Evolutionary conservation across 1,284 basidiomycete genomes (phyloP), one percentile per base, ranked within the genome.

Genomic region (Apiotrichum gamsii): DNA sequence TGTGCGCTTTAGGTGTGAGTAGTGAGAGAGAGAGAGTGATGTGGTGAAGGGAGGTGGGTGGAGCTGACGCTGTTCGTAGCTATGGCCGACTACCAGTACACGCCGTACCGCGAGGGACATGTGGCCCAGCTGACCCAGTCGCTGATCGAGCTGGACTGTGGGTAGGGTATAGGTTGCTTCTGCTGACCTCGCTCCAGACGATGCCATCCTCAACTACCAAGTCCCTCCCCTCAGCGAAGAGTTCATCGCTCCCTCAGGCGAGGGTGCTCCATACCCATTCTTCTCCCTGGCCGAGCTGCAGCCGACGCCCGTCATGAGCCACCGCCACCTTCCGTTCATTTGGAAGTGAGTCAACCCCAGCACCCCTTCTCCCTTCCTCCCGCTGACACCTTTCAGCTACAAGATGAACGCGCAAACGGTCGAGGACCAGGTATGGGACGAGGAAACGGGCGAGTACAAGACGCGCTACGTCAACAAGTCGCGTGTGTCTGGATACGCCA

Each of bases 61-160:
- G 4, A 45, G n/a, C n/a, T 32, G 39, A 18, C 21, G 25, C 6
- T 28, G 25, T 28, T 39, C 21, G 37, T 29, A 95, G 90, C 82
- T 51, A 89, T 94, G 86, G 87, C 83, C 34, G 90, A 95, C 66
- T 94, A 82, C 64, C 90, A 94, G 69, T 94, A 82, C 69, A 80
- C 83, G 47, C 87, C 88, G 1, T 76, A 84, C 47, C 75, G 77
- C 60, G 70, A 80, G 19, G 87, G 91, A 60, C 81, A 83, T 3
- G 74, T 89, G 3, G 72, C 82, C 2, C 74, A 81, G 49, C 70
- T 95, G 43, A 81, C 85, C 3, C 60, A 76, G 11, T 80, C 86
- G 0, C 84, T 95, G 79, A 78, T 82, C 38, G 75, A 76, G 3
- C 81, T 93, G 76, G 84, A 95, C 61, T 85, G 90, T 91, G 63